These are phyloP conservation scores for Penicillium fuscoglaucum DNA, from an alignment of 2,329 filamentous ascomycete genomes.

Conservation along the genomic window DNA sequence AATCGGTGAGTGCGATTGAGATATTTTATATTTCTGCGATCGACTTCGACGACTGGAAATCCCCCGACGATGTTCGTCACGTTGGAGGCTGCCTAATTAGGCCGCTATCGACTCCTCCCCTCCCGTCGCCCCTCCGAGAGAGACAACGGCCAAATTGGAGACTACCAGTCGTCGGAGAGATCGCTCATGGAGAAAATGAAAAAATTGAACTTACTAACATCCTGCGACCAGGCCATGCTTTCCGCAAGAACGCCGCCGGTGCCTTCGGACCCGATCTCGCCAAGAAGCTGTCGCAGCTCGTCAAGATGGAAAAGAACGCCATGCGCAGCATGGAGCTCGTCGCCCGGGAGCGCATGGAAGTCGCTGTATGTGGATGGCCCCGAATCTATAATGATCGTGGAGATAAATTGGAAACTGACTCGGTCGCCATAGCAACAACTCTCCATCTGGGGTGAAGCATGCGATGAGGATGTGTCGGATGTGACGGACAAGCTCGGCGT, in stretches of 20 bases:
- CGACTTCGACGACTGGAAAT: constrained; percentile 5
- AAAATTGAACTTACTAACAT: constrained; percentile 18
- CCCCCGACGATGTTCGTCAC: neutral
- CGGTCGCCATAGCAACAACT: constrained; percentile 77
- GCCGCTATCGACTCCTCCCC: neutral
- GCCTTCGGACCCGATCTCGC: constrained; percentile 76
- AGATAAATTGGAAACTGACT: constrained; percentile 20
- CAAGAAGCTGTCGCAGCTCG: constrained; percentile 95
- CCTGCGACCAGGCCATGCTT: constrained; percentile 60
- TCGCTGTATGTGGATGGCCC: constrained; percentile 68
- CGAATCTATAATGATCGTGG: neutral
- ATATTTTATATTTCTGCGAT: neutral
- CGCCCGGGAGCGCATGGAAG: constrained; percentile 95
- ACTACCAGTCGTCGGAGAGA: neutral
- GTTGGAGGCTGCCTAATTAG: constrained; percentile 15
- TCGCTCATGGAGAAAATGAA: neutral
- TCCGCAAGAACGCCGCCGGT: constrained; percentile 54
- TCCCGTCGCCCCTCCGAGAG: neutral
- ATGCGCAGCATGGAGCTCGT: constrained; percentile 98
- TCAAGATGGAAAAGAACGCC: constrained; percentile 99
- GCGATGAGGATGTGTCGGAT: constrained; percentile 97
- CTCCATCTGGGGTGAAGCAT: constrained; percentile 92
- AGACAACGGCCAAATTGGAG: neutral
- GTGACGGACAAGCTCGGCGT: constrained; percentile 99
- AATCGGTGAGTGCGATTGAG: constrained; percentile 67